A percentile compares a stretch with the other conserved stretches of the same genome.
Conservation (phyloP, 495 filamentous ascomycete species). For the Poronia punctata region DNA sequence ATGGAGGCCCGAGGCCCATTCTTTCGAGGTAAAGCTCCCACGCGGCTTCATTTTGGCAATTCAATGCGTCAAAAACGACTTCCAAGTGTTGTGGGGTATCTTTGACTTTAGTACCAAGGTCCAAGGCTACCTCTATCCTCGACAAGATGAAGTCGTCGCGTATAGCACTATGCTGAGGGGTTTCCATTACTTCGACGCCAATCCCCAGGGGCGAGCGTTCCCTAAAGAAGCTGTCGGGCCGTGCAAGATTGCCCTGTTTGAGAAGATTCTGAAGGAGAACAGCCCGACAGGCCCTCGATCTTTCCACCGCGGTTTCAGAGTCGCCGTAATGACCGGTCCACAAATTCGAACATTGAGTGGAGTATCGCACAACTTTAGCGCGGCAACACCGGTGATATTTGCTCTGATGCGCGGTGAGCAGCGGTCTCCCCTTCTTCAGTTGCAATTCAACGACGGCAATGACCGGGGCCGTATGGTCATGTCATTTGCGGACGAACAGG, state of each 20-base stretch:
- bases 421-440: conserved; percentile 57
- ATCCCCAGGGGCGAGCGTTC: conserved; percentile 56
- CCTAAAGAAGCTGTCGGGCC: conserved; percentile 62
- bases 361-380: conserved; percentile 56
- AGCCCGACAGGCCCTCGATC: conserved; percentile 61
- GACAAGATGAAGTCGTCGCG: conserved; percentile 56
- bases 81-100: conserved; percentile 68
- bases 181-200: conserved; percentile 70
- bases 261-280: conserved; percentile 51
- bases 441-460: conserved; percentile 63
- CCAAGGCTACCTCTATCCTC: conserved; percentile 57
- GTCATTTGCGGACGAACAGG: conserved; percentile 62
- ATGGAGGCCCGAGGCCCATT: conserved; percentile 59
- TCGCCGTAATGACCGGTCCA: conserved; percentile 67
- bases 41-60: conserved; percentile 62
- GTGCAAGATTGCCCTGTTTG: conserved; percentile 67
- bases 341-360: conserved; percentile 68
- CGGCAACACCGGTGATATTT: conserved; percentile 62
- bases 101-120: conserved; percentile 72
- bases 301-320: conserved; percentile 67
- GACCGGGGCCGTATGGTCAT: conserved; percentile 60
- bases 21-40: conserved; percentile 58
- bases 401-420: conserved; percentile 61
- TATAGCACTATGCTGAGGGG: conserved; percentile 58
- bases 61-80: conserved; percentile 64